Evolutionary conservation across 164 flowering plant genomes (phyloP).

Genomic region (Tetracentron sinense): DNA sequence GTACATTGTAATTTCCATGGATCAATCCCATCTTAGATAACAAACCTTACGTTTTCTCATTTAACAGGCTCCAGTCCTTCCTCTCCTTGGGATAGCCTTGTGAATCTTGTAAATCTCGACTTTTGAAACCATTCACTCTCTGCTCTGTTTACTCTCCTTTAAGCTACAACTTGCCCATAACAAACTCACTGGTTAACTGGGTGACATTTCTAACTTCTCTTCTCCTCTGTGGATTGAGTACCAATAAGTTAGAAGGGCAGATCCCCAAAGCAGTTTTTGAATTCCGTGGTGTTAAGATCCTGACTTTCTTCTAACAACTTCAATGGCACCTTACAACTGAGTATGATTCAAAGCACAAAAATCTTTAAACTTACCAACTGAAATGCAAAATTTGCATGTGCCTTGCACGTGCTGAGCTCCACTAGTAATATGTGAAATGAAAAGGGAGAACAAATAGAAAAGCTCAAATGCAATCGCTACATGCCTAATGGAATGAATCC

Average conservation of each 20-base stretch:
- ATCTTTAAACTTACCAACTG: too few relatives aligned
- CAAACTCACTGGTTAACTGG: slow-evolving; percentile 14
- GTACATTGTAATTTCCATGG: slow-evolving; percentile 18
- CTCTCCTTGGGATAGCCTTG: slow-evolving; percentile 12
- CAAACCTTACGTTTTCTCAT: slow-evolving; percentile 25
- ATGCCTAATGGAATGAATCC: too few relatives aligned
- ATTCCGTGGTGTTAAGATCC: slow-evolving; percentile 17
- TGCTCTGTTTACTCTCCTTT: slow-evolving; percentile 21
- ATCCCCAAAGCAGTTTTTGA: slow-evolving; percentile 31
- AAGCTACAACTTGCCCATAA: slow-evolving; percentile 20
- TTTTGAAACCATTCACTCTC: slow-evolving; percentile 22
- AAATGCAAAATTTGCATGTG: too few relatives aligned
- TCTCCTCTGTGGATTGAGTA: slow-evolving; percentile 25
- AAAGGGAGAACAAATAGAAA: too few relatives aligned
- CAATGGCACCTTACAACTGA: slow-evolving; percentile 26
- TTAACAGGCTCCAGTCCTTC: slow-evolving; percentile 20
- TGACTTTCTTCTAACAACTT: slow-evolving; percentile 38
- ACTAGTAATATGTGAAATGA: too few relatives aligned
- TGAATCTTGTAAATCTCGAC: slow-evolving; percentile 14
- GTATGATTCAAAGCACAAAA: slow-evolving; percentile 15
- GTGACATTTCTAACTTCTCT: slow-evolving; percentile 1
- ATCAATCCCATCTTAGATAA: slow-evolving; percentile 21
- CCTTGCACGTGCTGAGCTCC: too few relatives aligned
- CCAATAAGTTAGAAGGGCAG: slow-evolving; percentile 34
- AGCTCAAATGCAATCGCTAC: too few relatives aligned